These are phyloP conservation scores for Ogataea degrootiae DNA, from an alignment of 805 yeast genomes.

Conservation along the genomic window DNA sequence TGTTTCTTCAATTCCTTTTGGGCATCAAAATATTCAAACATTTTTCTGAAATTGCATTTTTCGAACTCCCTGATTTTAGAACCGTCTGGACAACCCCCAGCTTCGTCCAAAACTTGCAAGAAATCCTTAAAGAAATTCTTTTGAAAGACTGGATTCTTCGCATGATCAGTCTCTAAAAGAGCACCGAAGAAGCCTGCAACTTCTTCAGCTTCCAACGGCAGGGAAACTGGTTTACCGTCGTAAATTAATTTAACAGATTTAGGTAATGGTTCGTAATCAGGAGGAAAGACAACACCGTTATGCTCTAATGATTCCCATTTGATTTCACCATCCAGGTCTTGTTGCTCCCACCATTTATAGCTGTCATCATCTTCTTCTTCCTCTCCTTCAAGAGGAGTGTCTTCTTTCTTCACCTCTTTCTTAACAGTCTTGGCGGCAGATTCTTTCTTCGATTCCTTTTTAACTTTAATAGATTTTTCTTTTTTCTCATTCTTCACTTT, in stretches of 20 bases:
- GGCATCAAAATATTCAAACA: slow-evolving; percentile 65
- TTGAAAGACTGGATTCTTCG: slow-evolving; percentile 79
- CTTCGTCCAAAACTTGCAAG: slow-evolving; percentile 56
- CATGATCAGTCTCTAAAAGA: slow-evolving; percentile 82
- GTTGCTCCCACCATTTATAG: slow-evolving; percentile 83
- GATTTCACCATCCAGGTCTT: slow-evolving; percentile 63
- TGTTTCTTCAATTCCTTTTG: slow-evolving; percentile 69
- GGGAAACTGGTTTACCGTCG: slow-evolving; percentile 66
- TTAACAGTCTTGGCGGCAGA: slow-evolving; percentile 1
- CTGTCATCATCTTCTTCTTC: slow-evolving; percentile 54
- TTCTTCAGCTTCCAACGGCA: slow-evolving; percentile 86
- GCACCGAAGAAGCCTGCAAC: slow-evolving; percentile 96
- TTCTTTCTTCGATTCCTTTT: slow-evolving; percentile 11
- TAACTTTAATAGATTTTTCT: slow-evolving; percentile 4
- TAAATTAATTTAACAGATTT: slow-evolving; percentile 68
- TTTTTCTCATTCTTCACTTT: not conserved
- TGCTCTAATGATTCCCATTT: slow-evolving; percentile 89
- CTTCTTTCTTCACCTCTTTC: slow-evolving; percentile 14
- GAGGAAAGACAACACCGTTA: slow-evolving; percentile 91
- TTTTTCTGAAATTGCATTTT: slow-evolving; percentile 73
- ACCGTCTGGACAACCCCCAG: slow-evolving; percentile 53
- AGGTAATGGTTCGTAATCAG: slow-evolving; percentile 85
- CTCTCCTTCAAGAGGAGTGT: slow-evolving; percentile 24
- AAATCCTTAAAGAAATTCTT: slow-evolving; percentile 85
- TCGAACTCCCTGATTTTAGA: slow-evolving; percentile 50